Evolutionary conservation across 2,329 filamentous ascomycete genomes (phyloP).

Genomic region (Colletotrichum shisoi): DNA sequence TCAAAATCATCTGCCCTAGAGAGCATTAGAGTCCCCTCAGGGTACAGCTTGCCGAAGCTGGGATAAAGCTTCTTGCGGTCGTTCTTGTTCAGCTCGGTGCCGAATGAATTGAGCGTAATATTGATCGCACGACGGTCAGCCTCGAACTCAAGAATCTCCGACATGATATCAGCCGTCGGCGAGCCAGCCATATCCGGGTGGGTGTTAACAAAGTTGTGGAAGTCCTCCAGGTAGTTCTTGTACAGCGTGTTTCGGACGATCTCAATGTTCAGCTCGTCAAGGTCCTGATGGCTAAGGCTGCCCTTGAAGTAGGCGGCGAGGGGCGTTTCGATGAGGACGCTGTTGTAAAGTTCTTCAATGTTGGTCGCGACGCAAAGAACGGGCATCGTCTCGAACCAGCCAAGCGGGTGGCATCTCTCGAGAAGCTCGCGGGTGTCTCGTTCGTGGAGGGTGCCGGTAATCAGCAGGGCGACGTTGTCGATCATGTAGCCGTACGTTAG

Average conservation of each 20-base stretch:
- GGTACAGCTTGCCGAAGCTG: conserved; percentile 87
- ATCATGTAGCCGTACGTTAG: conserved; percentile 99
- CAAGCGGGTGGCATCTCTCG: conserved; percentile 93
- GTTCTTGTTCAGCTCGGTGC: conserved; percentile 90
- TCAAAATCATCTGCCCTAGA: conserved; percentile 94
- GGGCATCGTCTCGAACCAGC: conserved; percentile 99
- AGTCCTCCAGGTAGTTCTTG: conserved; percentile 99
- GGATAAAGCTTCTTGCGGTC: conserved; percentile 98
- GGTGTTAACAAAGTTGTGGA: conserved; percentile 91
- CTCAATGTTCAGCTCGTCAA: conserved; percentile 99
- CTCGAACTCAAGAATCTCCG: conserved; percentile 94
- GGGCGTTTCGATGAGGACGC: conserved; percentile 94
- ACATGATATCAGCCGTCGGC: conserved; percentile 93
- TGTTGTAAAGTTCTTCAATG: conserved; percentile 98
- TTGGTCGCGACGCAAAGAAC: conserved; percentile 97
- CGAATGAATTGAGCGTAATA: conserved; percentile 98
- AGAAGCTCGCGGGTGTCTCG: conserved; percentile 94
- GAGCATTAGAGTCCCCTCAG: conserved; percentile 93
- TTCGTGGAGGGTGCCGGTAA: conserved; percentile 97
- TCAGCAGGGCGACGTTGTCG: conserved; percentile 96
- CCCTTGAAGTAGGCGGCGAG: conserved; percentile 97
- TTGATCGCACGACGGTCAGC: conserved; percentile 97
- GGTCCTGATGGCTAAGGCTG: conserved; percentile 91
- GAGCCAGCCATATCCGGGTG: conserved; percentile 86
- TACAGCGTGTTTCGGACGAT: conserved; percentile 98